A percentile compares a stretch with the other conserved stretches of the same genome.
phyloP scores from a whole-genome alignment of 805 yeast genomes.

The Cyberlindnera saturnus region DNA sequence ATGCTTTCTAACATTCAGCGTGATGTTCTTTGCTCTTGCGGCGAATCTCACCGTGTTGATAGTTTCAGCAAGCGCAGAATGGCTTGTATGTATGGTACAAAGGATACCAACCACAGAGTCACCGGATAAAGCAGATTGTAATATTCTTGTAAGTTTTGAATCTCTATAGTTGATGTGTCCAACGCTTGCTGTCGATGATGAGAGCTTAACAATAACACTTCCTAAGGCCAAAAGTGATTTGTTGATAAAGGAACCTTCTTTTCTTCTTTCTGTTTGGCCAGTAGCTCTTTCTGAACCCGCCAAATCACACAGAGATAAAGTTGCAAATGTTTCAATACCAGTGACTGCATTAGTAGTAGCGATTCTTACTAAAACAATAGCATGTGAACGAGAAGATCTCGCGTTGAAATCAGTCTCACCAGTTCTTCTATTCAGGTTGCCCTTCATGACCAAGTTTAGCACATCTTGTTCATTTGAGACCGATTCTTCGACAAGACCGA shows the following conservation, averaged over 20 bases:
- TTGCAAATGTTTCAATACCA: constrained; percentile 39
- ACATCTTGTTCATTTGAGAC: constrained; percentile 58
- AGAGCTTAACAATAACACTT: constrained; percentile 80
- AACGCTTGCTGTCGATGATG: constrained; percentile 27
- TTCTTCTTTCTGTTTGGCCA: constrained; percentile 60
- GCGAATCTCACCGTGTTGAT: constrained; percentile 87
- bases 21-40: constrained; percentile 83
- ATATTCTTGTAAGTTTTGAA: constrained; percentile 80
- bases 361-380: constrained; percentile 69
- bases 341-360: constrained; percentile 35
- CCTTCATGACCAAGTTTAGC: constrained; percentile 50
- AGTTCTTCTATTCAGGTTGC: constrained; percentile 72
- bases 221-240: constrained; percentile 86
- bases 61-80: constrained; percentile 65
- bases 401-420: constrained; percentile 88
- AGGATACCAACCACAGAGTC: constrained; percentile 75
- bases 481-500: constrained; percentile 61
- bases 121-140: constrained; percentile 92
- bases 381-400: constrained; percentile 87
- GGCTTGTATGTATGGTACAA: constrained; percentile 76
- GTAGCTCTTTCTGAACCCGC: constrained; percentile 95
- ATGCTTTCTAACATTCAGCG: constrained; percentile 56
- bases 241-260: constrained; percentile 91
- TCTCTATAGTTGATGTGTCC: constrained; percentile 90
- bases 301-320: constrained; percentile 83